Evolutionary conservation across 169 alveolate species (phyloP).

Genomic region (Cystoisospora suis): DNA sequence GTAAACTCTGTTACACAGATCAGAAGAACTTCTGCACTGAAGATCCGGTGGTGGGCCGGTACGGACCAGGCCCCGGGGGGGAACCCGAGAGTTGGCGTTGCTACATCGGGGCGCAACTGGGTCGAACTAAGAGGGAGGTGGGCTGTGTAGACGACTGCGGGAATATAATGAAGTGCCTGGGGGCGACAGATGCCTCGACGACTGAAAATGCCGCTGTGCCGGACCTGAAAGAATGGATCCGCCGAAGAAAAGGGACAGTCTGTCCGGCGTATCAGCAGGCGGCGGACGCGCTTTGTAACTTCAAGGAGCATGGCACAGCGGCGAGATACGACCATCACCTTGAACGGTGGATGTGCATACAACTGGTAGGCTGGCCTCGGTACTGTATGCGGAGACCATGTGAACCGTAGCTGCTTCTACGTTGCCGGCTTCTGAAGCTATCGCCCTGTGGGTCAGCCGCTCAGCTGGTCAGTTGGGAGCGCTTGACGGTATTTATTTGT

Average conservation of each 20-base stretch:
- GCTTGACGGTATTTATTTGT: too few relatives aligned
- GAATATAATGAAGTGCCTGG: neutral
- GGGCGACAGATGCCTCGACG: neutral
- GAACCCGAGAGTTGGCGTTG: conserved; percentile 3
- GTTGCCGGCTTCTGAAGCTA: too few relatives aligned
- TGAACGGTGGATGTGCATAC: conserved; percentile 7
- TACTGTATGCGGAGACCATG: too few relatives aligned
- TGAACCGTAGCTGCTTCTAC: too few relatives aligned
- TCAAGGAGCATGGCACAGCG: neutral
- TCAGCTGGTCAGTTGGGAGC: too few relatives aligned
- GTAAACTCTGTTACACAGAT: neutral
- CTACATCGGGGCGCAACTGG: neutral
- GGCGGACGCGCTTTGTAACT: conserved; percentile 9
- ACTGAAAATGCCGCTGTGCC: neutral
- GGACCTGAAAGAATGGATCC: neutral
- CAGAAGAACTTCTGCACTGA: neutral
- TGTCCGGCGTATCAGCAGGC: conserved; percentile 1
- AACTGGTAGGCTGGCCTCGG: conserved; percentile 19
- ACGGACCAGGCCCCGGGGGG: neutral
- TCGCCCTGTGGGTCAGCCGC: too few relatives aligned
- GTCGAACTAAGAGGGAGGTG: neutral
- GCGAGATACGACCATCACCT: conserved; percentile 13
- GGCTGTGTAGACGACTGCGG: conserved; percentile 23
- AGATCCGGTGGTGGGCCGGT: neutral
- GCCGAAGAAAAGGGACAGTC: neutral